Evolutionary conservation across 2,329 filamentous ascomycete genomes (phyloP).

Genomic region (Cladobotryum protrusum): DNA sequence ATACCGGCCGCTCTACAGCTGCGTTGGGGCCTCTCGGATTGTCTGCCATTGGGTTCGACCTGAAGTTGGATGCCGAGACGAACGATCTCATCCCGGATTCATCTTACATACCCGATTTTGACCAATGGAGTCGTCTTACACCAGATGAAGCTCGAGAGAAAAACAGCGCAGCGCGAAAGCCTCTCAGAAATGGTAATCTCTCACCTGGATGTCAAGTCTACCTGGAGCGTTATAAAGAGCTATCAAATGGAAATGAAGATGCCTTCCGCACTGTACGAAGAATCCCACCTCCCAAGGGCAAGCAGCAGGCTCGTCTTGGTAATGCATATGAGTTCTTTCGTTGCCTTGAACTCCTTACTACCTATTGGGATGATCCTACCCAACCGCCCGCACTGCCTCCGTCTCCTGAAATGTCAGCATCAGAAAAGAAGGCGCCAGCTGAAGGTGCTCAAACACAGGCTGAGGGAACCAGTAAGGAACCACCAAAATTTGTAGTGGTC

Average conservation of each 20-base stretch:
- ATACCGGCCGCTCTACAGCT: conserved; percentile 43
- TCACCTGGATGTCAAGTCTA: conserved; percentile 55
- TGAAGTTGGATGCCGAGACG: conserved; percentile 44
- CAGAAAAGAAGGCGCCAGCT: conserved; percentile 14
- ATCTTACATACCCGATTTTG: conserved; percentile 47
- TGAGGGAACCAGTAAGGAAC: not conserved
- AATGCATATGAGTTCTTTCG: conserved; percentile 63
- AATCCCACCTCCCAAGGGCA: conserved; percentile 48
- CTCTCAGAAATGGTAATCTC: conserved; percentile 45
- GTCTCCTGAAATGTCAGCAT: conserved; percentile 25
- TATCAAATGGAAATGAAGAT: conserved; percentile 49
- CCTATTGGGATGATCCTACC: conserved; percentile 58
- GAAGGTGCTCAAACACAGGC: conserved; percentile 8
- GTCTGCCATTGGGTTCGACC: conserved; percentile 51
- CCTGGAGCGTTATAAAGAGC: conserved; percentile 51
- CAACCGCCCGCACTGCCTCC: conserved; percentile 25
- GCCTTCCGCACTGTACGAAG: conserved; percentile 58
- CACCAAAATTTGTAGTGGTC: conserved; percentile 3
- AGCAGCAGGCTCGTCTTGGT: conserved; percentile 49
- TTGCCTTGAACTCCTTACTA: conserved; percentile 52
- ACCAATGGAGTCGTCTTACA: conserved; percentile 43
- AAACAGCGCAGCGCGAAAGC: conserved; percentile 42
- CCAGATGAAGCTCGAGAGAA: conserved; percentile 43
- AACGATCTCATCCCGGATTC: conserved; percentile 49
- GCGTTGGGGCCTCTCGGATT: conserved; percentile 41